Evolutionary conservation across 441 rosid genomes (phyloP).

Genomic region (Corymbia calophylla): DNA sequence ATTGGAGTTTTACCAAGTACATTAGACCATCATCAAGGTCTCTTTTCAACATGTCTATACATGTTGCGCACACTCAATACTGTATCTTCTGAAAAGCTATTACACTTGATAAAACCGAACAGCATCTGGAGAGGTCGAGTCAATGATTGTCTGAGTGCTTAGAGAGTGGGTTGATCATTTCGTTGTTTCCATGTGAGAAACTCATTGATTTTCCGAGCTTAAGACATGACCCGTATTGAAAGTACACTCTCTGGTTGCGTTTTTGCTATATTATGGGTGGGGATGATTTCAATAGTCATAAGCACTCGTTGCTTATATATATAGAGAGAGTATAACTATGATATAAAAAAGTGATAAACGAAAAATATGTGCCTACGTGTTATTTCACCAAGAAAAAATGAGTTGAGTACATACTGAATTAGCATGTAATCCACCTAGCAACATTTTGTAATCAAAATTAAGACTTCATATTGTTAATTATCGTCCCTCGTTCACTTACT

Average conservation of each 20-base stretch:
- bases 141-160: too few species aligned
- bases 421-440: background rate
- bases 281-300: background rate
- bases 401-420: background rate
- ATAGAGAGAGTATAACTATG: background rate
- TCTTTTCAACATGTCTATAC: background rate
- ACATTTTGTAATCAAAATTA: too few species aligned
- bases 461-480: too few species aligned
- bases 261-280: background rate
- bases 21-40: background rate
- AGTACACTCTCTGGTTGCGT: background rate
- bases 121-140: background rate
- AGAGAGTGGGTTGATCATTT: background rate
- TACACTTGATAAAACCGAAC: background rate
- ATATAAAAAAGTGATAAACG: too few species aligned
- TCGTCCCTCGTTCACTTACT: too few species aligned
- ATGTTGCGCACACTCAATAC: background rate
- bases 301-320: background rate
- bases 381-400: background rate
- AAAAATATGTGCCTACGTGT: background rate
- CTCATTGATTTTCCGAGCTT: background rate
- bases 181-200: background rate
- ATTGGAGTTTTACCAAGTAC: background rate
- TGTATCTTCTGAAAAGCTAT: background rate
- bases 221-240: background rate